Evolutionary conservation across 805 yeast species (phyloP).

Genomic region (Priceomyces melissophilus): DNA sequence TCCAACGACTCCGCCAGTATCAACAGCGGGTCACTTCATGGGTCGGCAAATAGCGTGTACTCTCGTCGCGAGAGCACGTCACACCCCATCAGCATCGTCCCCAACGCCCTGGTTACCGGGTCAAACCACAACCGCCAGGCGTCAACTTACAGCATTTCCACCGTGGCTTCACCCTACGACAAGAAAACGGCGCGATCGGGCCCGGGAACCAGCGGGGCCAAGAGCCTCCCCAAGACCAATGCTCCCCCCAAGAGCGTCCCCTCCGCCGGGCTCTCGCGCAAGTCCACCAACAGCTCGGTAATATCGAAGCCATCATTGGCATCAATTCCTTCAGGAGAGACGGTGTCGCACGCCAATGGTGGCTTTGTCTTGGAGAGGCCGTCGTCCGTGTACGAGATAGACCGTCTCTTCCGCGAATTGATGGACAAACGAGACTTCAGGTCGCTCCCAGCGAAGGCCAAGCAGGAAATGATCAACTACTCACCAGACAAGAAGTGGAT

Average conservation of each 20-base stretch:
- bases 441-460: constrained; percentile 66
- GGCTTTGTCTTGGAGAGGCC: constrained; percentile 60
- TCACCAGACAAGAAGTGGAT: constrained; percentile 84
- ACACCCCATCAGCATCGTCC: constrained; percentile 21
- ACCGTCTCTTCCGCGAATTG: constrained; percentile 69
- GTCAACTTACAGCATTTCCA: constrained; percentile 36
- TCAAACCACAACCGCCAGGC: constrained; percentile 39
- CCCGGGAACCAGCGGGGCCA: not conserved
- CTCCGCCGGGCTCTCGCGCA: constrained; percentile 14
- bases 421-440: constrained; percentile 82
- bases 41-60: constrained; percentile 8
- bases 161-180: constrained; percentile 28
- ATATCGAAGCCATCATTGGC: constrained; percentile 26
- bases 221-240: constrained; percentile 5
- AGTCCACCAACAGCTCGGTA: constrained; percentile 20
- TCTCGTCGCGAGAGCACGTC: constrained; percentile 11
- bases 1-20: constrained; percentile 32
- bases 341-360: constrained; percentile 11
- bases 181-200: constrained; percentile 16
- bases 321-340: constrained; percentile 13
- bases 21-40: constrained; percentile 14
- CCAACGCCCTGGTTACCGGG: constrained; percentile 25
- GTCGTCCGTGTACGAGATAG: constrained; percentile 59
- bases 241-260: constrained; percentile 1
- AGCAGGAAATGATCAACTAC: constrained; percentile 71